Evolutionary conservation across 768 basidiomycete genomes (phyloP), one percentile per base, ranked within the genome.

Genomic region (Lentinula boryana): DNA sequence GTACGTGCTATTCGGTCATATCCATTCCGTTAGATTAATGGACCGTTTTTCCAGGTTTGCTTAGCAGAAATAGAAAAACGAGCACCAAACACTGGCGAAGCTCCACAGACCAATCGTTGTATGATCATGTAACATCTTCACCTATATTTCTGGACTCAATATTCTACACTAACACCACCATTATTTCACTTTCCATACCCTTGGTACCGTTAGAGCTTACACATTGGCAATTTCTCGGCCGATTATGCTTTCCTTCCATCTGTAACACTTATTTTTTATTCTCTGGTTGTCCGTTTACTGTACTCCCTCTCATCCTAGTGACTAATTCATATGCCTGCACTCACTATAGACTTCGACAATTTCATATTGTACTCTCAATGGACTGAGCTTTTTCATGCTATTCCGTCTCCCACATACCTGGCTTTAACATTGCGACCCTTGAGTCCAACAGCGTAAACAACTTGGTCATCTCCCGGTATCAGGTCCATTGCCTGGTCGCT

Each of bases 401-500:
- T 79, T 16, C 86, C 89, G 73, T 93, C 89, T 13, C 92, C 91
- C 53, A 93, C 76, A 72, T 81, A 93, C 63, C 89, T 78, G 63
- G 81, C 76, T 64, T 80, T 84, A 56, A 93, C 79, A 44, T 75
- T 68, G 66, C 92, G 82, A 13, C 87, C 86, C 35, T 82, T 76
- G 64, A 95, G 73, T 2, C 92, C 93, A 36, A 76, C 68, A 5
- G 85, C 90, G 46, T 69, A 71, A 56, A 97, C 70, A 0, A 79
- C 80, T 72, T 93, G 91, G 52, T 83, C 81, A 72, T 98, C 95
- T 44, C 83, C 87, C 8, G 95, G 95, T 56, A 91, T 84, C 41
- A 98, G 79, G 74, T 98, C 95, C 66, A 97, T 84, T 3, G 86
- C 93, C 69, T 98, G 93, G 76, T 98, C 93, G 63, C 84, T 83